Evolutionary conservation across 163 green algal genomes (phyloP).

Genomic region (Coccomyxa subellipsoidea): DNA sequence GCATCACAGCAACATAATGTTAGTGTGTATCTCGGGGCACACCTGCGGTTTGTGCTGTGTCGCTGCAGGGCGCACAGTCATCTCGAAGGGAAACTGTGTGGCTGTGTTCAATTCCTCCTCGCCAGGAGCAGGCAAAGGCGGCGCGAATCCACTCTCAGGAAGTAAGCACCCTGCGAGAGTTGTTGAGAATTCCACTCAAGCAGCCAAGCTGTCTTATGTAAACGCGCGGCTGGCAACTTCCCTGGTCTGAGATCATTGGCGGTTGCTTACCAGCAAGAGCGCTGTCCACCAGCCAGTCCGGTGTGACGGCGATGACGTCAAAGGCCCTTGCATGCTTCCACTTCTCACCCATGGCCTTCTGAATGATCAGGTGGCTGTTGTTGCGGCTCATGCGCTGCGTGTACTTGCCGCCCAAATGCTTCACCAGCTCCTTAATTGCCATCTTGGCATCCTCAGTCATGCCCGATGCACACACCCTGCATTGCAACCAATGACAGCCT

Average conservation of each 20-base stretch:
- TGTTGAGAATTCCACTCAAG: too few species aligned
- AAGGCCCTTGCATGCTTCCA: slow-evolving; percentile 19
- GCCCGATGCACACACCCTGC: slow-evolving; percentile 28
- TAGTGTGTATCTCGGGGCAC: too few species aligned
- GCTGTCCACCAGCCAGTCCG: slow-evolving; percentile 48
- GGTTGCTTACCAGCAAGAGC: not conserved
- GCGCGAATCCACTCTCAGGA: not conserved
- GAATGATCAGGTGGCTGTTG: slow-evolving; percentile 50
- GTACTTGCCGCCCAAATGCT: slow-evolving; percentile 33
- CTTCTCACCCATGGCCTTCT: slow-evolving; percentile 33
- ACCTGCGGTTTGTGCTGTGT: not conserved
- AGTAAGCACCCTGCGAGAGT: not conserved
- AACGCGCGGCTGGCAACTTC: too few species aligned
- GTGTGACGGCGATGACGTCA: slow-evolving; percentile 43
- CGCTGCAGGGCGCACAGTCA: not conserved
- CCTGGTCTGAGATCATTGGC: too few species aligned
- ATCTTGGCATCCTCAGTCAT: slow-evolving; percentile 24
- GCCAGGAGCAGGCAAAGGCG: not conserved
- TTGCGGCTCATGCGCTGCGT: slow-evolving; percentile 29
- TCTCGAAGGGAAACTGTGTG: not conserved
- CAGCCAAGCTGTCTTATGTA: too few species aligned
- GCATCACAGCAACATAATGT: too few species aligned
- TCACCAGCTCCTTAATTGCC: slow-evolving; percentile 30
- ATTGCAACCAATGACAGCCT: not conserved
- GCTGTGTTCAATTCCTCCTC: not conserved